These are phyloP conservation scores for Mucor circinelloides DNA, from an alignment of 371 early-diverging fungal species.

Conservation along the genomic window DNA sequence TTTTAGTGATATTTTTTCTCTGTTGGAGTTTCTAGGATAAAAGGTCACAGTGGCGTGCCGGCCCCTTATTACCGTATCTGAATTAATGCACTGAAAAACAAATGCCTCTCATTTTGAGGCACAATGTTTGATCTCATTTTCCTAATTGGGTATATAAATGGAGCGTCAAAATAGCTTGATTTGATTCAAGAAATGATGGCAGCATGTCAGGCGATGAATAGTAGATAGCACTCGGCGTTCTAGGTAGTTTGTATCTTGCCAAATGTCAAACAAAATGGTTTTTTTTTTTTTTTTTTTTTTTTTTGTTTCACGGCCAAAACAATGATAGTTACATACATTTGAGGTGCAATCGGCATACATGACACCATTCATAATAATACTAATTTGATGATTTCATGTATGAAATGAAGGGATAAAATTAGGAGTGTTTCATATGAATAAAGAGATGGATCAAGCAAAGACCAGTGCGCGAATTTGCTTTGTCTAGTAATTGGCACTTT, in stretches of 20 bases:
- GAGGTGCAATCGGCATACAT: too few species aligned
- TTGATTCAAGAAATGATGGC: neutral
- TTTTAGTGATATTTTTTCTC: neutral
- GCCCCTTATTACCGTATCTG: neutral
- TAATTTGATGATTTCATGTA: neutral
- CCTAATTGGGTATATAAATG: neutral
- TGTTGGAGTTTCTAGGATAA: neutral
- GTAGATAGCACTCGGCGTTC: too few species aligned
- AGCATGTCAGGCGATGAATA: neutral
- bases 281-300: too few species aligned
- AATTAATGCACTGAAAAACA: neutral
- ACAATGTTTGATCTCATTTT: neutral
- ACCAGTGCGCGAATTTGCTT: neutral
- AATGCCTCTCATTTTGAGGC: neutral
- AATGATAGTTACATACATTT: too few species aligned
- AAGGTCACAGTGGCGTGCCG: slow-evolving; percentile 9
- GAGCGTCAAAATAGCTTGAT: neutral
- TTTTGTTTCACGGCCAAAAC: too few species aligned
- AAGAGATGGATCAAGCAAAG: neutral
- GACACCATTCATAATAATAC: too few species aligned
- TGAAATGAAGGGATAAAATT: neutral
- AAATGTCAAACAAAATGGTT: neutral
- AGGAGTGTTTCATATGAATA: neutral
- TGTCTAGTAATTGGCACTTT: neutral
- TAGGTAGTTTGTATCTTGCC: neutral